Conservation (phyloP, 768 basidiomycete species). For the Suillus variegatus region DNA sequence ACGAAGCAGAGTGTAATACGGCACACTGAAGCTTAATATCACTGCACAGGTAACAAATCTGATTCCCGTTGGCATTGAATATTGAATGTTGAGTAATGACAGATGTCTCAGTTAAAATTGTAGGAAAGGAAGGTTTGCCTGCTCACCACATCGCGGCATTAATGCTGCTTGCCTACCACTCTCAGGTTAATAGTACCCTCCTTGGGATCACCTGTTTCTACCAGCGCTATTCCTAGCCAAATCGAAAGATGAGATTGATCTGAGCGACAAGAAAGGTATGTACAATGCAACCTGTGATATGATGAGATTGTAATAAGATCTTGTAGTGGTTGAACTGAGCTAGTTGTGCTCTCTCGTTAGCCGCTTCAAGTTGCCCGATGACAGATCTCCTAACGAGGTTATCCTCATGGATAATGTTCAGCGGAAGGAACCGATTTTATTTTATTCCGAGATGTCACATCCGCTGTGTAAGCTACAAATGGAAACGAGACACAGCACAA, state of each 20-base stretch:
- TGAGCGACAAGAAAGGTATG: conserved; percentile 5
- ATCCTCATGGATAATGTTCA: conserved; percentile 57
- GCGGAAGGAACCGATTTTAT: conserved; percentile 42
- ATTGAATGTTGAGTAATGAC: background rate
- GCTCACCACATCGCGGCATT: conserved; percentile 12
- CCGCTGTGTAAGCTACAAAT: conserved; percentile 55
- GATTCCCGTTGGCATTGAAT: background rate
- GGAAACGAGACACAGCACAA: conserved; percentile 53
- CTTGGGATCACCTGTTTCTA: conserved; percentile 74
- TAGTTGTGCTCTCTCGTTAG: conserved; percentile 67
- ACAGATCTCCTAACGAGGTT: conserved; percentile 47
- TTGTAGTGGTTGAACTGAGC: conserved; percentile 70
- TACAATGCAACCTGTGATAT: background rate
- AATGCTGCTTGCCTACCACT: conserved; percentile 9
- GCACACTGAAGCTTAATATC: conserved; percentile 52
- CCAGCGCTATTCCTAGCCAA: conserved; percentile 69
- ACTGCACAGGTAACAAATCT: conserved; percentile 53
- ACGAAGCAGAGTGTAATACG: conserved; percentile 49
- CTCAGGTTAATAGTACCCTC: conserved; percentile 62
- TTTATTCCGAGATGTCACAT: conserved; percentile 44
- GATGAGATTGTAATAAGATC: background rate
- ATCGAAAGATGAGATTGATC: conserved; percentile 52
- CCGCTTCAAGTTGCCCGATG: conserved; percentile 35
- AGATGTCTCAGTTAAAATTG: conserved; percentile 2
- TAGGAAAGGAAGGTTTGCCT: conserved; percentile 62